phyloP scores from a whole-genome alignment of 805 yeast genomes.

The Candida mattraensis region DNA sequence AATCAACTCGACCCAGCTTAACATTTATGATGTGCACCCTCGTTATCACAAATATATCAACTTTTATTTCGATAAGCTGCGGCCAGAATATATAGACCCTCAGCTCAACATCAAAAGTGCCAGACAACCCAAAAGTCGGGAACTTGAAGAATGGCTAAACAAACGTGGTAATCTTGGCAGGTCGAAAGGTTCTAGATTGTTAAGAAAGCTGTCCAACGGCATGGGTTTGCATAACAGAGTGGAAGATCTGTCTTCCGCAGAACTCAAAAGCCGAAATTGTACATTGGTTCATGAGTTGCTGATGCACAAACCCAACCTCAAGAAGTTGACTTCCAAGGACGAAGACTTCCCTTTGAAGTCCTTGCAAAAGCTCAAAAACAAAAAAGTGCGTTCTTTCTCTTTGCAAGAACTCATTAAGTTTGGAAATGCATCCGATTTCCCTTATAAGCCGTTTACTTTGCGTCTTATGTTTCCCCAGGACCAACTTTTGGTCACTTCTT shows the following conservation, averaged over 20 bases:
- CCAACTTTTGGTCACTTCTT: constrained; percentile 28
- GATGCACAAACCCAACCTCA: constrained; percentile 12
- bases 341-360: constrained; percentile 7
- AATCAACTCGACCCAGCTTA: constrained; percentile 34
- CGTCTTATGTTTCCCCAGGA: constrained; percentile 30
- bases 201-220: constrained; percentile 2
- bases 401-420: constrained; percentile 32
- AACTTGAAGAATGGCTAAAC: constrained; percentile 2
- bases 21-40: constrained; percentile 23
- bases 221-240: background rate
- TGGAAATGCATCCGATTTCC: constrained; percentile 35
- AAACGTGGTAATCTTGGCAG: too few relatives aligned
- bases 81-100: constrained; percentile 29
- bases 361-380: constrained; percentile 11
- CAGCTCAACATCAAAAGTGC: constrained; percentile 25
- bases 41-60: constrained; percentile 17
- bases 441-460: constrained; percentile 31
- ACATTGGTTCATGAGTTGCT: constrained; percentile 15
- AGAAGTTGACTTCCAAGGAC: constrained; percentile 9
- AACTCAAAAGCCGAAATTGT: constrained; percentile 9
- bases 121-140: background rate
- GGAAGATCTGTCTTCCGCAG: constrained; percentile 3
- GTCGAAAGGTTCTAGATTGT: too few relatives aligned
- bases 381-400: constrained; percentile 21
- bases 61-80: constrained; percentile 23